Base-by-base conservation (phyloP, 73 alveolate genomes). In the Tetrahymena thermophila region DNA sequence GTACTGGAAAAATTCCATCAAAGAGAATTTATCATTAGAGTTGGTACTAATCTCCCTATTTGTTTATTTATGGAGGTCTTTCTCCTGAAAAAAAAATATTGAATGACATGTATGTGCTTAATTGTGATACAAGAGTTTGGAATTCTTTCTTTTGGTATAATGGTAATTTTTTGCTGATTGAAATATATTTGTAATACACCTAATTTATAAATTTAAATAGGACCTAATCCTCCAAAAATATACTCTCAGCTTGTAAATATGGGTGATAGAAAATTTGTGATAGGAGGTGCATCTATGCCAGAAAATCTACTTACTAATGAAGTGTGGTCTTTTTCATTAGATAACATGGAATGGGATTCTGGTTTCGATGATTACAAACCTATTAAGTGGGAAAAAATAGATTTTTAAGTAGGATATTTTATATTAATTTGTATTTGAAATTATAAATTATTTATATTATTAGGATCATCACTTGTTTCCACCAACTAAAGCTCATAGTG, bases 201-300 rank as follows among this genome's bases (percentile, higher is more conserved):
- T 25, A 28, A 17, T n/a, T n/a, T 25, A 31, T 28, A 5, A 28
- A 28, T 1, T 11, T 31, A 28, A 25, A 25, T 4, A 71, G 89
- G 89, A 31, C 89, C 89, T 28, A 71, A 71, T 43, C 97, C 97
- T 19, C 95, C 95, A 15, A 95, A 94, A 93, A 42, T 95, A 23
- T 93, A 95, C 84, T 95, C 94, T 50, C 94, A 94, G 94, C 93
- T 95, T 37, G 55, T 94, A 1, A 95, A 89, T 4, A 85, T 85
- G 84, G 95, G 95, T 23, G 94, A 40, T 4, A 85, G n/a, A 23
- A 95, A 95, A 89, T 95, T 85, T 93, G 93, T 95, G 10, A 57
- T 95, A 43, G 97, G 97, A 0, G 97, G 97, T 25, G 95, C 95
- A 6, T 50, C 94, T 23, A 95, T 95, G 97, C 97, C 97, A 34